These are phyloP conservation scores for Globisporangium megalacanthum DNA, from an alignment of 352 stramenopile genomes.

Conservation along the genomic window DNA sequence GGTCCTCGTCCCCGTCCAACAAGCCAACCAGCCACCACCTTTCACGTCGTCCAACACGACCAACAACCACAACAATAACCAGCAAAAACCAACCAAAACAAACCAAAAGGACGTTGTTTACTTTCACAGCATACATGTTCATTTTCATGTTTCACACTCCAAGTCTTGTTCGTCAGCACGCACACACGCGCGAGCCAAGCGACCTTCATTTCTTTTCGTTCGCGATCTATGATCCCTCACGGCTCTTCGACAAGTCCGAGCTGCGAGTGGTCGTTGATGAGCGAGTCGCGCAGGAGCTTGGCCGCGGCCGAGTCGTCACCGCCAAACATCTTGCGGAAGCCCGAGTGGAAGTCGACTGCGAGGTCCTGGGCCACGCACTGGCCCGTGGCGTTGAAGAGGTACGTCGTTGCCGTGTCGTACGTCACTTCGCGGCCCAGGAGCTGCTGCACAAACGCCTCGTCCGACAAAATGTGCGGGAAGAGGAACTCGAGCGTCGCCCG, in stretches of 20 bases:
- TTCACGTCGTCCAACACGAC: no score
- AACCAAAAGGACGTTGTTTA: no score
- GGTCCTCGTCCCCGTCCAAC: no score
- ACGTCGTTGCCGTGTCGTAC: conserved; percentile 25
- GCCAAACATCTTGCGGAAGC: conserved; percentile 14
- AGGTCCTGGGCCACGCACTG: conserved; percentile 16
- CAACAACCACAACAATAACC: no score
- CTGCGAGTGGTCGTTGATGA: conserved; percentile 9
- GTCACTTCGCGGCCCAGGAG: conserved; percentile 28
- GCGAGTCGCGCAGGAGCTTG: conserved; percentile 11
- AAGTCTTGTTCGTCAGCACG: conserved; percentile 31
- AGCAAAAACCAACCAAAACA: no score
- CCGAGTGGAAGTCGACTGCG: conserved; percentile 21
- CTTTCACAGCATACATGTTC: no score
- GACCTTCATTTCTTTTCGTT: neutral
- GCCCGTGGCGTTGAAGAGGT: conserved; percentile 20
- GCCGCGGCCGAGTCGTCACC: conserved; percentile 5
- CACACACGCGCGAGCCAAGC: neutral
- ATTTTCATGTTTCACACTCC: no score
- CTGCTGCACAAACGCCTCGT: conserved; percentile 29
- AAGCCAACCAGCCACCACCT: no score
- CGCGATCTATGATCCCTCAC: neutral
- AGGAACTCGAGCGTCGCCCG: conserved; percentile 22
- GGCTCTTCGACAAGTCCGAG: conserved; percentile 4
- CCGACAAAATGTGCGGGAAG: conserved; percentile 29